phyloP scores from a whole-genome alignment of 495 filamentous ascomycete genomes.

The Xylona heveae region DNA sequence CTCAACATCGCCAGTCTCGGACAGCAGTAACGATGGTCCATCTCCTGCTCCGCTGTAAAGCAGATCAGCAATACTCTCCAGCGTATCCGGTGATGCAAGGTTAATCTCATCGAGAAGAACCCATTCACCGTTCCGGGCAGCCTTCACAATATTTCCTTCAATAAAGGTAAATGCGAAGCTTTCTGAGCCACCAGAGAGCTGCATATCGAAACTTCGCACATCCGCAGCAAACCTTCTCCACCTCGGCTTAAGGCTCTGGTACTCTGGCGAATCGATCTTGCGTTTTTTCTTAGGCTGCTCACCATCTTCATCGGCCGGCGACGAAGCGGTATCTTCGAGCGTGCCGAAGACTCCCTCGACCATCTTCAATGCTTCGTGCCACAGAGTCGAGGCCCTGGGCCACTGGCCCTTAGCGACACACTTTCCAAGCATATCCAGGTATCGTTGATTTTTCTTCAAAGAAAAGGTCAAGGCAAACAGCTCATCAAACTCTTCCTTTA shows the following conservation, averaged over 20 bases:
- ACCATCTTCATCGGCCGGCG: conserved; percentile 19
- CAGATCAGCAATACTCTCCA: conserved; percentile 81
- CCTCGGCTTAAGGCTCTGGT: conserved; percentile 40
- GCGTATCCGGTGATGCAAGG: conserved; percentile 75
- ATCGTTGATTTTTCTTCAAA: conserved; percentile 63
- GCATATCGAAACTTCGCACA: conserved; percentile 60
- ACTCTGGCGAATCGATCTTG: conserved; percentile 49
- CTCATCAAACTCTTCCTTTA: conserved; percentile 85
- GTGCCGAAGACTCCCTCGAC: conserved; percentile 48
- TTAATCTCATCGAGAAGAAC: conserved; percentile 97
- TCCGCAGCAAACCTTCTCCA: conserved; percentile 67
- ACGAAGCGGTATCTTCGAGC: conserved; percentile 19
- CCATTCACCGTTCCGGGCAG: conserved; percentile 88
- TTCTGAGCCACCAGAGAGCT: conserved; percentile 53
- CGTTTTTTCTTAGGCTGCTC: conserved; percentile 62
- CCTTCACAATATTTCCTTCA: conserved; percentile 85
- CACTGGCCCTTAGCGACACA: conserved; percentile 65
- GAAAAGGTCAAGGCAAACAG: conserved; percentile 76
- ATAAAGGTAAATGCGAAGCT: conserved; percentile 90
- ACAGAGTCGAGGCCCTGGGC: conserved; percentile 60
- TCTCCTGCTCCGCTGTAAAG: conserved; percentile 43
- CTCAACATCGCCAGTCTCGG: conserved; percentile 80
- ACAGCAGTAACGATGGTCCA: conserved; percentile 61
- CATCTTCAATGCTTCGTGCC: conserved; percentile 74
- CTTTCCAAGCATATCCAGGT: conserved; percentile 57